These are phyloP conservation scores for Herpotrichia juniperi DNA, from an alignment of 2,329 filamentous ascomycete species.

Conservation along the genomic window DNA sequence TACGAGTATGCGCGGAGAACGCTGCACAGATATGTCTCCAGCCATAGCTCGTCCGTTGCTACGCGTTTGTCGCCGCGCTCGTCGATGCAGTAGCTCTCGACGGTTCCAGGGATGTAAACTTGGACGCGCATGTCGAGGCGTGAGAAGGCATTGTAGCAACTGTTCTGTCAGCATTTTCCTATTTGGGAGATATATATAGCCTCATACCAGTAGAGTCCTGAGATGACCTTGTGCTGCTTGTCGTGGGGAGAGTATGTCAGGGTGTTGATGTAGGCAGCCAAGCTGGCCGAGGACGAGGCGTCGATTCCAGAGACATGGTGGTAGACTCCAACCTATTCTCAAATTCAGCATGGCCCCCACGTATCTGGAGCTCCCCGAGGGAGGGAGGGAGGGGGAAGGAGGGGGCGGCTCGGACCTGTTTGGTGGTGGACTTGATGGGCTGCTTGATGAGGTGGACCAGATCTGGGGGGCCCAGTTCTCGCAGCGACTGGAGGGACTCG, in stretches of 20 bases:
- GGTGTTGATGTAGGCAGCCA: constrained; percentile 98
- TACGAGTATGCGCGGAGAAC: constrained; percentile 95
- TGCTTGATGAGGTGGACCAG: constrained; percentile 92
- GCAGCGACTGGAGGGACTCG: constrained; percentile 81
- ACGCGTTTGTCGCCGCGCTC: constrained; percentile 94
- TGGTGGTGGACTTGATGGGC: constrained; percentile 62
- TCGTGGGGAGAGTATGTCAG: constrained; percentile 88
- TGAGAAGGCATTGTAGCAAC: constrained; percentile 99
- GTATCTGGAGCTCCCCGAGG: neutral
- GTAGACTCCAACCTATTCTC: constrained; percentile 80
- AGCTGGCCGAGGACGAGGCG: constrained; percentile 93
- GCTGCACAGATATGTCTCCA: constrained; percentile 96
- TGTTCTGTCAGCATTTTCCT: constrained; percentile 44
- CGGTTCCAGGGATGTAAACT: constrained; percentile 93
- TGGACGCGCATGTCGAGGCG: constrained; percentile 98
- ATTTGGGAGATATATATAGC: constrained; percentile 1
- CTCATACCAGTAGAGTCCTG: constrained; percentile 86
- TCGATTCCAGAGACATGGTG: constrained; percentile 98
- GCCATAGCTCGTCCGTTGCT: constrained; percentile 91
- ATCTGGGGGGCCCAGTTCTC: constrained; percentile 94
- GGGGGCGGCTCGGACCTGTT: constrained; percentile 55
- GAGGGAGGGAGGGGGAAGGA: constrained; percentile 2
- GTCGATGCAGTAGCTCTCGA: constrained; percentile 97
- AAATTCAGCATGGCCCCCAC: constrained; percentile 6
- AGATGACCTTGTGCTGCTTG: constrained; percentile 86